Conservation (phyloP, 345 rosid genomes). For the Brassica napus region DNA sequence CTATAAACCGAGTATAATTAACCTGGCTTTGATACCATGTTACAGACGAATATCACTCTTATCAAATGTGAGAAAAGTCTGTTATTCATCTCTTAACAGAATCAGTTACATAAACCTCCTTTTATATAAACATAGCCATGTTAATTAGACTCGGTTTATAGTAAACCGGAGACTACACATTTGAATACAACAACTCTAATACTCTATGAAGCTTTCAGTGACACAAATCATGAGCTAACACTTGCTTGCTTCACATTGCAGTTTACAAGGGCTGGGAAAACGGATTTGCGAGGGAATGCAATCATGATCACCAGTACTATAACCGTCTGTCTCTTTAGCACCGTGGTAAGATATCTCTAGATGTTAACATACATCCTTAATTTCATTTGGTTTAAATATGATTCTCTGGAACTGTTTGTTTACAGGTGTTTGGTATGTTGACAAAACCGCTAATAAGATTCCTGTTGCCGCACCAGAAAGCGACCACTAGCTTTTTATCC, state of each 20-base stretch:
- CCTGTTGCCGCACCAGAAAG: conserved; percentile 62
- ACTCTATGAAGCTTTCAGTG: conserved; percentile 1
- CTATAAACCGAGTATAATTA: no score
- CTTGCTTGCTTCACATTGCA: conserved; percentile 43
- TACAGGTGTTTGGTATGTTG: conserved; percentile 84
- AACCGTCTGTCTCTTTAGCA: conserved; percentile 88
- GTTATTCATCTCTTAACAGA: no score
- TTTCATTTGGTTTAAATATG: not conserved
- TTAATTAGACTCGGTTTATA: no score
- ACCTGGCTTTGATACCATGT: no score
- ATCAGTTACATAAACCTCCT: no score
- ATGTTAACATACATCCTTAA: no score
- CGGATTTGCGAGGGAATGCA: conserved; percentile 79
- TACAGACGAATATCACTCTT: no score
- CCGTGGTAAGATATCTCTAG: conserved; percentile 83
- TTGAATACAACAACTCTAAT: no score
- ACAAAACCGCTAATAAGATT: conserved; percentile 82
- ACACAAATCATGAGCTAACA: not conserved
- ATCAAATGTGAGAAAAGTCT: no score
- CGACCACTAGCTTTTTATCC: conserved; percentile 46
- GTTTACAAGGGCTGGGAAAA: conserved; percentile 88
- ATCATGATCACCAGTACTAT: conserved; percentile 98
- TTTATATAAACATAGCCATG: no score
- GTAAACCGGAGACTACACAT: no score
- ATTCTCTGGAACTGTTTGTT: conserved; percentile 3